Percentiles rank a stretch among this genome's conserved stretches.
phyloP scores from a whole-genome alignment of 2,329 filamentous ascomycete genomes.

The Cytospora piceae region DNA sequence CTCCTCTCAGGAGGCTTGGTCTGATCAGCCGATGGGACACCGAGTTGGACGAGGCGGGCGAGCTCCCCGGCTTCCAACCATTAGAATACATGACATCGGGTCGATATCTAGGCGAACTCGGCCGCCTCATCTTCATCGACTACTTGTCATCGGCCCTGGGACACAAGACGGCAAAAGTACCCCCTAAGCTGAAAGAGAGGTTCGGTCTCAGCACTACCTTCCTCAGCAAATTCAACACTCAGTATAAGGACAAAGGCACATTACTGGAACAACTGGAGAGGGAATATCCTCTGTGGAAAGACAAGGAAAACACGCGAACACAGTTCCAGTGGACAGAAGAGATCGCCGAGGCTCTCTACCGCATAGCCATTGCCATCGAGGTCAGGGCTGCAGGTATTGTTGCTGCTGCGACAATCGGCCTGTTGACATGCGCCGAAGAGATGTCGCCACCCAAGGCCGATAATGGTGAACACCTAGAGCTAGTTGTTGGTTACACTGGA shows the following conservation, averaged over 20 bases:
- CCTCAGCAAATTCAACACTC: conserved; percentile 69
- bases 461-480: conserved; percentile 44
- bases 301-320: conserved; percentile 38
- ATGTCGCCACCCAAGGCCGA: conserved; percentile 44
- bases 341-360: conserved; percentile 62
- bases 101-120: conserved; percentile 76
- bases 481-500: conserved; percentile 79
- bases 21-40: conserved; percentile 75
- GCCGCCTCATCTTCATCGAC: conserved; percentile 70
- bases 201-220: conserved; percentile 74
- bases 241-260: conserved; percentile 40
- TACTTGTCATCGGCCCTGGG: conserved; percentile 55
- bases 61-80: conserved; percentile 76
- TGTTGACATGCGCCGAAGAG: conserved; percentile 71
- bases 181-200: conserved; percentile 56
- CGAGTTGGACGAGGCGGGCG: conserved; percentile 66
- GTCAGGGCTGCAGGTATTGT: conserved; percentile 73
- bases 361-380: conserved; percentile 72
- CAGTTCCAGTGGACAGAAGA: conserved; percentile 66
- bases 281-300: conserved; percentile 56
- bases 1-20: conserved; percentile 63
- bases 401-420: conserved; percentile 71
- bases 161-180: conserved; percentile 52
- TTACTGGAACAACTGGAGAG: conserved; percentile 52
- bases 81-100: conserved; percentile 85